These are phyloP conservation scores for Gossypium anomalum DNA, from an alignment of 345 rosid species.

Conservation along the genomic window DNA sequence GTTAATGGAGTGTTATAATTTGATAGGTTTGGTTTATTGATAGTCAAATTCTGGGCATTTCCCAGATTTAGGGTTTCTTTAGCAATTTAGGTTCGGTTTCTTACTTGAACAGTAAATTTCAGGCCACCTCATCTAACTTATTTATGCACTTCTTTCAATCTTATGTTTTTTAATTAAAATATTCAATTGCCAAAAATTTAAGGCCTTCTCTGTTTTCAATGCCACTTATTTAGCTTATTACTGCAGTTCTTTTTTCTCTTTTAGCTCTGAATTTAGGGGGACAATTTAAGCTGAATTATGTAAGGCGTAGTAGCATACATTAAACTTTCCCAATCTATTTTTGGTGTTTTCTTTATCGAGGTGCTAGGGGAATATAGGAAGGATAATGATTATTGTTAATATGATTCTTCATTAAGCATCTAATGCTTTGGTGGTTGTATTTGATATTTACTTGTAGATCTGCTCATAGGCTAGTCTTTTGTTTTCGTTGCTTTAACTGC, in stretches of 20 bases:
- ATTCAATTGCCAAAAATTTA: background rate
- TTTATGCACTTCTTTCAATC: background rate
- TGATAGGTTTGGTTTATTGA: background rate
- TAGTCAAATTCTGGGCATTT: background rate
- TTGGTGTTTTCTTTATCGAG: background rate
- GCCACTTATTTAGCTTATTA: background rate
- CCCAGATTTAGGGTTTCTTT: background rate
- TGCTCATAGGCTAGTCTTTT: background rate
- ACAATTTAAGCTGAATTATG: background rate
- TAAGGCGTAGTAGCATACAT: background rate
- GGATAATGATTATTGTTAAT: background rate
- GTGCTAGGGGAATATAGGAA: background rate
- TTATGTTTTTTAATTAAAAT: too few relatives aligned
- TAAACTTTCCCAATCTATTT: background rate
- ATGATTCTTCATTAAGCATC: background rate
- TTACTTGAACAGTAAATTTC: background rate
- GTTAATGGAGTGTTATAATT: background rate
- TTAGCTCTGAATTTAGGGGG: background rate
- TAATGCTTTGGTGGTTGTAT: background rate
- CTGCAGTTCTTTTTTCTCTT: background rate
- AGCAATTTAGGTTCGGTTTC: background rate
- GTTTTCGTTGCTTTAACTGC: constrained; percentile 16
- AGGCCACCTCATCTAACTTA: background rate
- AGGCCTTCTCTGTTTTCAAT: background rate
- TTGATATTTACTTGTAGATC: background rate